These are phyloP conservation scores for Cyanidioschyzon merolae DNA, from an alignment of 23 red algal genomes.

Conservation along the genomic window DNA sequence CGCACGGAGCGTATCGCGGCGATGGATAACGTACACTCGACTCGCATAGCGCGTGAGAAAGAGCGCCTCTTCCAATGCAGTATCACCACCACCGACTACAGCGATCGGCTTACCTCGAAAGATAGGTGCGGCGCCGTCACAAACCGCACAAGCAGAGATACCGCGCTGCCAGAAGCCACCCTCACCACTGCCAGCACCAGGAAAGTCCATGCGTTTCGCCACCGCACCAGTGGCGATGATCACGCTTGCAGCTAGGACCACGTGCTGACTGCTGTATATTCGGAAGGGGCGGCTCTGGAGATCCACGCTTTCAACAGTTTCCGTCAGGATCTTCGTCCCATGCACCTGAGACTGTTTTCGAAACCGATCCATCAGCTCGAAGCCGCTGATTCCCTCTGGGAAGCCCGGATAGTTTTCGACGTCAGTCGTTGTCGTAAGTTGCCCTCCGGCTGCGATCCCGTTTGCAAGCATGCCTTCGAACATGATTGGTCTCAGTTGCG, in stretches of 20 bases:
- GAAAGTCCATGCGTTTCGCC: slow-evolving; percentile 66
- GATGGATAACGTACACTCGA: slow-evolving; percentile 64
- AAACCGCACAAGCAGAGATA: slow-evolving; percentile 89
- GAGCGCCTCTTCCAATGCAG: slow-evolving; percentile 85
- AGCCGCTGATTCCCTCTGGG: slow-evolving; percentile 65
- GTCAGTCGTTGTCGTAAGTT: slow-evolving; percentile 94
- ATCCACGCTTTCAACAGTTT: slow-evolving; percentile 71
- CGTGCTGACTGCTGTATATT: slow-evolving; percentile 35
- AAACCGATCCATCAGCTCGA: slow-evolving; percentile 60
- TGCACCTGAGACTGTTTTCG: slow-evolving; percentile 49
- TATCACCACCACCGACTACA: slow-evolving; percentile 87
- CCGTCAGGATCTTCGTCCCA: slow-evolving; percentile 68
- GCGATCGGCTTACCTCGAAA: slow-evolving; percentile 57
- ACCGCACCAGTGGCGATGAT: slow-evolving; percentile 86
- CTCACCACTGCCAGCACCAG: slow-evolving; percentile 30
- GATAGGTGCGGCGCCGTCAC: slow-evolving; percentile 86
- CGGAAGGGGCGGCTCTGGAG: slow-evolving; percentile 50
- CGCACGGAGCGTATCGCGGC: slow-evolving; percentile 71
- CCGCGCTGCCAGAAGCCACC: slow-evolving; percentile 79
- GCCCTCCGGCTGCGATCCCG: slow-evolving; percentile 66
- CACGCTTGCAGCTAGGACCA: slow-evolving; percentile 29
- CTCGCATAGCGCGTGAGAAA: slow-evolving; percentile 87
- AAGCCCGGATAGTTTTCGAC: slow-evolving; percentile 99
- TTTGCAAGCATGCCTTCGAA: slow-evolving; percentile 91
- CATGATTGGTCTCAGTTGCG: slow-evolving; percentile 66